These are phyloP conservation scores for Myxozyma vanderwaltii DNA, from an alignment of 805 yeast species.

Conservation along the genomic window DNA sequence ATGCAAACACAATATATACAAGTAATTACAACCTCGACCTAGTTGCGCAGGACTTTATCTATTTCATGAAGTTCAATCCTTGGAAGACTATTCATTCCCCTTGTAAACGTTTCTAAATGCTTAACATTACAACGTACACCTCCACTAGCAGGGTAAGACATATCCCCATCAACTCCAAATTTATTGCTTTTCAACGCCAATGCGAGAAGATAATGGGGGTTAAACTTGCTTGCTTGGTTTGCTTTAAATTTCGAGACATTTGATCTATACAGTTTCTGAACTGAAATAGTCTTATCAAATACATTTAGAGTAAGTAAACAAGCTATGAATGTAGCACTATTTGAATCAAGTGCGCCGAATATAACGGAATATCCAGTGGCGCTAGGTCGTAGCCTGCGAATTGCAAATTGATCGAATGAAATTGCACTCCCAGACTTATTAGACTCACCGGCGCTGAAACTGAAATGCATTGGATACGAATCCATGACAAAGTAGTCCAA, in stretches of 20 bases:
- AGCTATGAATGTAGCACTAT: slow-evolving; percentile 6
- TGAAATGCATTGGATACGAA: slow-evolving; percentile 9
- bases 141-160: not conserved
- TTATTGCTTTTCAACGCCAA: slow-evolving; percentile 12
- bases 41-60: slow-evolving; percentile 8
- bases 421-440: not conserved
- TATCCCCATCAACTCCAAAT: not conserved
- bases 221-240: not conserved
- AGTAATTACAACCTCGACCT: not conserved
- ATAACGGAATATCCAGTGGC: slow-evolving; percentile 14
- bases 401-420: slow-evolving; percentile 24
- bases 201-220: slow-evolving; percentile 10
- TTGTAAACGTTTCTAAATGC: slow-evolving; percentile 12
- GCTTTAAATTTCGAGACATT: slow-evolving; percentile 15
- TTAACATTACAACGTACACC: slow-evolving; percentile 13
- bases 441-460: not conserved
- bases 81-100: slow-evolving; percentile 10
- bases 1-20: not conserved
- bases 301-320: slow-evolving; percentile 13
- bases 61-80: slow-evolving; percentile 18
- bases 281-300: not conserved
- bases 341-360: slow-evolving; percentile 22
- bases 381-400: not conserved
- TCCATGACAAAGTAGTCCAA: slow-evolving; percentile 19
- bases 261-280: slow-evolving; percentile 10